phyloP scores from a whole-genome alignment of 257 asterid species.

The Solanum corneliomulleri region DNA sequence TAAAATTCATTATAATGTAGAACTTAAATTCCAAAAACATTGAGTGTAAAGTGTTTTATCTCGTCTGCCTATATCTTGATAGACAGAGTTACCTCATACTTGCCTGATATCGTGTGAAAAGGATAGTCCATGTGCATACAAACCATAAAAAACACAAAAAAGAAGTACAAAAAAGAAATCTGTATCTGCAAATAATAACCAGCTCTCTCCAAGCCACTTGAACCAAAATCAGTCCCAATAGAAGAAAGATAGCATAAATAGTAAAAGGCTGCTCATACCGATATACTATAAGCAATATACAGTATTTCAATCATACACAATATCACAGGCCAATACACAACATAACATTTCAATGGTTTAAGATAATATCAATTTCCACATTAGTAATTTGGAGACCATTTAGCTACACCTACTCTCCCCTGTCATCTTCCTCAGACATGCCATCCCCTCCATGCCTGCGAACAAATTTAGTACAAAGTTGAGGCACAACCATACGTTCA shows the following conservation, averaged over 20 bases:
- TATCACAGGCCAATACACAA: conserved; percentile 1
- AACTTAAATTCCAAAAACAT: not conserved
- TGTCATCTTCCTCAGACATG: conserved; percentile 43
- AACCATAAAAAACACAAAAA: not conserved
- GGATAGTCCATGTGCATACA: not conserved
- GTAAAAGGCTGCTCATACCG: not conserved
- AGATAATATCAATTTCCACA: conserved; percentile 7
- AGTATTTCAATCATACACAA: conserved; percentile 19
- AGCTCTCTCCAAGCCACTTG: not conserved
- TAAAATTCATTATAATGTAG: not conserved
- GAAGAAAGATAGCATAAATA: not conserved
- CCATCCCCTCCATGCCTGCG: conserved; percentile 72
- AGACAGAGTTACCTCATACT: not conserved
- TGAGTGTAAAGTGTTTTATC: not conserved
- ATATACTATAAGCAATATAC: conserved; percentile 2
- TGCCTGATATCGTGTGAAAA: not conserved
- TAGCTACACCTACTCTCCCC: conserved; percentile 29
- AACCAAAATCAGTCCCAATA: not conserved
- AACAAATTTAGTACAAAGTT: conserved; percentile 1
- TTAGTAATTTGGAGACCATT: conserved; percentile 9
- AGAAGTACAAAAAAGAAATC: not conserved
- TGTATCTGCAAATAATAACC: not conserved
- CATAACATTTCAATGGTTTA: not conserved
- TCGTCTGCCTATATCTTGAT: not conserved
- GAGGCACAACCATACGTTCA: not conserved